A percentile compares a stretch with the other conserved stretches of the same genome.
Evolutionary conservation across 2,329 filamentous ascomycete species (phyloP).

Genomic region (Neopestalotiopsis clavispora): DNA sequence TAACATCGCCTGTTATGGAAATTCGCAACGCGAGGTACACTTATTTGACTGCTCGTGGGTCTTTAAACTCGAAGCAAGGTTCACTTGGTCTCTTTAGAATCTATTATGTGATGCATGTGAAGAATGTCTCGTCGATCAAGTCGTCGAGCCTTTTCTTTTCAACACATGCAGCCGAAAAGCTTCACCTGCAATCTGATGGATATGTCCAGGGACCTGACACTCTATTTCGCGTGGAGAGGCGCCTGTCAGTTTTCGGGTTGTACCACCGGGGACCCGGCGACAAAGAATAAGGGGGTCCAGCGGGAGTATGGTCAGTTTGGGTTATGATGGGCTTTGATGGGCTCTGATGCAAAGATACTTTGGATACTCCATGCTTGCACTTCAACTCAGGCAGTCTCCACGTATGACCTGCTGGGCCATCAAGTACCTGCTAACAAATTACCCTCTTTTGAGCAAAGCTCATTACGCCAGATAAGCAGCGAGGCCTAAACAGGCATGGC

Average conservation of each 20-base stretch:
- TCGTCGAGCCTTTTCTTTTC: too few species aligned
- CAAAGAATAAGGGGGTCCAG: neutral
- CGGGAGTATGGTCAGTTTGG: neutral
- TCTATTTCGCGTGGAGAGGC: slow-evolving; percentile 7
- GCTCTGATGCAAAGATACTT: neutral
- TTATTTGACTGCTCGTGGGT: too few species aligned
- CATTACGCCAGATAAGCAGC: slow-evolving; percentile 9
- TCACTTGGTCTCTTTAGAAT: too few species aligned
- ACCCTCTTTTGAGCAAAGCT: neutral
- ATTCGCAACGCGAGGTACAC: too few species aligned
- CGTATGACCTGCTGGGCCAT: neutral
- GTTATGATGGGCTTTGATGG: neutral
- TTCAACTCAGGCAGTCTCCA: neutral
- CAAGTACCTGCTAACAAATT: slow-evolving; percentile 12
- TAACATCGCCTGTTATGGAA: too few species aligned
- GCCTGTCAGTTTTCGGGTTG: slow-evolving; percentile 9
- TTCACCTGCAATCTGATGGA: neutral
- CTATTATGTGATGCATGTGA: too few species aligned
- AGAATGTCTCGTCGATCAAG: too few species aligned
- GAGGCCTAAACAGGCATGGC: slow-evolving; percentile 12
- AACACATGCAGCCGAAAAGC: slow-evolving; percentile 8
- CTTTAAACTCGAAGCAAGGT: too few species aligned
- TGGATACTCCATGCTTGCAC: neutral
- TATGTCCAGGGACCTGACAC: neutral
- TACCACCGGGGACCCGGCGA: neutral